Conservation (phyloP, 208 protist genomes). For the Trypanosoma rangeli region DNA sequence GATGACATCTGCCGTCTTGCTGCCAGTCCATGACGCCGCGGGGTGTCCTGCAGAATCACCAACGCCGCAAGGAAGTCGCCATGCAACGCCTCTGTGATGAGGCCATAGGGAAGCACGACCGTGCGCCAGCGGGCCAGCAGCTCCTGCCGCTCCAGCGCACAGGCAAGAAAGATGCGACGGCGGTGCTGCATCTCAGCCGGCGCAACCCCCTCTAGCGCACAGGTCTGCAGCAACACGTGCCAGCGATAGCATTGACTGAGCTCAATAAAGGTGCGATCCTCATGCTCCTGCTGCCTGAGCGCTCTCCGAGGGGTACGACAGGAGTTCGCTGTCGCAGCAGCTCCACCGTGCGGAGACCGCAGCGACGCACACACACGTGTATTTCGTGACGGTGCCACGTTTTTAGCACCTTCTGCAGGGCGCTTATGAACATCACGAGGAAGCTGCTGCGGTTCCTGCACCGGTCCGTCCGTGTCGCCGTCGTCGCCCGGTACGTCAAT, state of each 20-base stretch:
- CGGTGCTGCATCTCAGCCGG: constrained; percentile 11
- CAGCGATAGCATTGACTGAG: constrained; percentile 12
- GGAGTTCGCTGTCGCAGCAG: not conserved
- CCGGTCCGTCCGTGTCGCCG: not conserved
- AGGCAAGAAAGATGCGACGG: constrained; percentile 20
- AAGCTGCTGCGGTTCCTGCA: not conserved
- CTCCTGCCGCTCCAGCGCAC: constrained; percentile 18
- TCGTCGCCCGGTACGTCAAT: constrained; percentile 11
- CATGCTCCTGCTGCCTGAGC: constrained; percentile 6
- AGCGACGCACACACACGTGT: constrained; percentile 1
- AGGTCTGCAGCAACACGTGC: not conserved
- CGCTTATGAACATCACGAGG: not conserved
- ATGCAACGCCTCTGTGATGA: constrained; percentile 14
- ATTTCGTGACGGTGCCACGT: not conserved
- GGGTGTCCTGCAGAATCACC: constrained; percentile 19
- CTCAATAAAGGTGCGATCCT: constrained; percentile 22
- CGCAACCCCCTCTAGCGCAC: not conserved
- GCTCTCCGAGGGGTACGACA: not conserved
- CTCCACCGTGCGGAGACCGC: not conserved
- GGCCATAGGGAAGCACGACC: constrained; percentile 16
- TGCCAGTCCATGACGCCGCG: not conserved
- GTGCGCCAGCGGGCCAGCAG: constrained; percentile 17
- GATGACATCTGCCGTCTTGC: not conserved
- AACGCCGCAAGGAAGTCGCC: constrained; percentile 7
- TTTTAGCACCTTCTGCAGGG: not conserved